Base-by-base conservation (phyloP, 78 protist genomes). In the Planoprotostelium fungivorum region DNA sequence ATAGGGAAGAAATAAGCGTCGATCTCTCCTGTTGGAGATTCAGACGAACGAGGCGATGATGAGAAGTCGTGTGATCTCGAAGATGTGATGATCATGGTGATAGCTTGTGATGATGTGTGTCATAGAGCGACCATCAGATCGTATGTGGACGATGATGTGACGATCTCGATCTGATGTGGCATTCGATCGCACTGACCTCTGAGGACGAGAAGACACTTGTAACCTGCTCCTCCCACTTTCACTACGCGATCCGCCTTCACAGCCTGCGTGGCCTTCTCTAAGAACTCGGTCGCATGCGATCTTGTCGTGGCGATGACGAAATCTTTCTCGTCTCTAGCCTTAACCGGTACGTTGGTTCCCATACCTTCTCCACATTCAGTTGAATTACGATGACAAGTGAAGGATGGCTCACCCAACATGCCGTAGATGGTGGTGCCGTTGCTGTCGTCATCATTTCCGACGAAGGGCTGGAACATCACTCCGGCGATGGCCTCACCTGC, bases 1-100 rank as follows among this genome's bases (percentile, higher is more conserved):
- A 90, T 90, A n/a, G 95, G 93, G 89, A 90, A 93, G 5, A 93
- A 84, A 90, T 93, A 93, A 31, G 89, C 93, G 63, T 93, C 95
- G 5, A 51, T 51, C 73, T 51, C 73, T 16, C 73, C 73, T 51
- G 95, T 91, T 36, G 36, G 86, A 34, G 51, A 38, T 84, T 93
- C 93, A 90, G n/a, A n/a, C n/a, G n/a, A n/a, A n/a, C n/a, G n/a
- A n/a, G n/a, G n/a, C n/a, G n/a, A n/a, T n/a, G n/a, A n/a, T n/a
- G n/a, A n/a, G n/a, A n/a, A n/a, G n/a, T n/a, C n/a, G n/a, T n/a
- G n/a, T n/a, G n/a, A n/a, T n/a, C n/a, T n/a, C n/a, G n/a, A n/a
- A n/a, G n/a, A n/a, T n/a, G n/a, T n/a, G n/a, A n/a, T n/a, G n/a
- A n/a, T n/a, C n/a, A n/a, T n/a, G n/a, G n/a, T n/a, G n/a, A n/a